Base-by-base conservation (phyloP, 139 green algal species). In the Chlorella sorokiniana region DNA sequence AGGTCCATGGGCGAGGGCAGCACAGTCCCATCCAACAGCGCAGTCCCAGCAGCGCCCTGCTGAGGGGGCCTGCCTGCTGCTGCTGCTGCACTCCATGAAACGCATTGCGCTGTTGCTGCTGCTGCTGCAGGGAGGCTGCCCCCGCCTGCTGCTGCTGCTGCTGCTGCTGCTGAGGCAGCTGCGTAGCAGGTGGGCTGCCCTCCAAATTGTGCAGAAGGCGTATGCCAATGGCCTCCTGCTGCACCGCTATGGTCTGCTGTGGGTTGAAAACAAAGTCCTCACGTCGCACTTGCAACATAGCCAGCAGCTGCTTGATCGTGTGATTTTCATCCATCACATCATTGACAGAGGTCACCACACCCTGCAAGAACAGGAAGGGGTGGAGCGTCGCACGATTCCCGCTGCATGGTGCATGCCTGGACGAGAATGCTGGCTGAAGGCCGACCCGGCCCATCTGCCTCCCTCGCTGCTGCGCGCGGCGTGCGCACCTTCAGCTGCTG, bases 201-300 rank as follows among this genome's bases (percentile, higher is more conserved):
- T 79, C 73, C 76, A 82, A 33, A 25, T 74, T 82, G 10, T 33
- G 31, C 37, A 82, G 44, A 20, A 82, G 76, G 42, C 76, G 76
- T 25, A 63, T 37, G 42, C 76, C 76, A 20, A 82, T 54, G 4
- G 62, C 63, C 45, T 75, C 51, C 63, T 74, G 76, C 62, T 74
- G 33, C 3, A 33, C 44, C 3, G 38, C 51, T 37, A 72, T 71
- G 3, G 76, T 64, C 38, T 75, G 62, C 16, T 75, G 62, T 42
- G 37, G 76, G 63, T 82, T 82, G 62, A 82, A 72, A 27, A 83
- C 51, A 69, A 83, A 84, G 52, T 84, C 79, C 44, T 82, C 76
- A 1, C 56, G 54, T 33, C 62, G 63, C 3, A 82, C 76, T 29
- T 73, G 44, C 33, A 84, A 69, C 59, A 71, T 56, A 3, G 52